Evolutionary conservation across 1,284 basidiomycete genomes (phyloP).

Genomic region (Trametes polyzona): DNA sequence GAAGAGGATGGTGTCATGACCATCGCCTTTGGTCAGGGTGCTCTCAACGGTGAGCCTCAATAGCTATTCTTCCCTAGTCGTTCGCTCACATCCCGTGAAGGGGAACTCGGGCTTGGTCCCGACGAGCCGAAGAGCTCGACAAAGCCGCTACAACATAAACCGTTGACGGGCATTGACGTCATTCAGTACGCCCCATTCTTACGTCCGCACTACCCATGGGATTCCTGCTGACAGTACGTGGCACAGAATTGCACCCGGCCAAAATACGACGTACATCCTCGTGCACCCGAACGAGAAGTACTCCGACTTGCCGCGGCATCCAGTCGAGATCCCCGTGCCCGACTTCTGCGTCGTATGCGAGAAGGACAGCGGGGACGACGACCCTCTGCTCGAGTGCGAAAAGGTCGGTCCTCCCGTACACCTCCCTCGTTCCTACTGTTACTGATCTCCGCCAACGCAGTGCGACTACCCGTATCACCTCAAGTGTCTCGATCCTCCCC

Average conservation of each 20-base stretch:
- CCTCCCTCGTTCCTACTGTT: neutral
- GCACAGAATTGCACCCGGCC: constrained; percentile 79
- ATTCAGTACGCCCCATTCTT: constrained; percentile 60
- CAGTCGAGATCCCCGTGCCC: constrained; percentile 69
- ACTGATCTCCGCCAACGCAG: constrained; percentile 40
- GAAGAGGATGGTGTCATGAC: constrained; percentile 79
- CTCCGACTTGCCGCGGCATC: constrained; percentile 77
- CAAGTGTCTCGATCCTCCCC: constrained; percentile 79
- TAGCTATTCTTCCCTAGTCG: too few species aligned
- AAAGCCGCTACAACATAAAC: constrained; percentile 77
- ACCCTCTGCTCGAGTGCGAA: constrained; percentile 81
- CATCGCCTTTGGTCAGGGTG: constrained; percentile 86
- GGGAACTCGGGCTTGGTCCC: constrained; percentile 82
- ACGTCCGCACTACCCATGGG: neutral
- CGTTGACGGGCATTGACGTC: constrained; percentile 76
- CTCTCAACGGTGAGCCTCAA: constrained; percentile 59
- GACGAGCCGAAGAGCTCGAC: constrained; percentile 87
- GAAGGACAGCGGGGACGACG: constrained; percentile 68
- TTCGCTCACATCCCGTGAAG: too few species aligned
- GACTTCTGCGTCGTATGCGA: constrained; percentile 76
- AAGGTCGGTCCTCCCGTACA: constrained; percentile 54
- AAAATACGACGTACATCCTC: constrained; percentile 85
- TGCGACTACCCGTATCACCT: constrained; percentile 92
- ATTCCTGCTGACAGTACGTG: neutral
- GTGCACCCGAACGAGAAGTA: constrained; percentile 70